Base-by-base conservation (phyloP, 192 early-diverging fungal species). In the Umbelopsis ramanniana region DNA sequence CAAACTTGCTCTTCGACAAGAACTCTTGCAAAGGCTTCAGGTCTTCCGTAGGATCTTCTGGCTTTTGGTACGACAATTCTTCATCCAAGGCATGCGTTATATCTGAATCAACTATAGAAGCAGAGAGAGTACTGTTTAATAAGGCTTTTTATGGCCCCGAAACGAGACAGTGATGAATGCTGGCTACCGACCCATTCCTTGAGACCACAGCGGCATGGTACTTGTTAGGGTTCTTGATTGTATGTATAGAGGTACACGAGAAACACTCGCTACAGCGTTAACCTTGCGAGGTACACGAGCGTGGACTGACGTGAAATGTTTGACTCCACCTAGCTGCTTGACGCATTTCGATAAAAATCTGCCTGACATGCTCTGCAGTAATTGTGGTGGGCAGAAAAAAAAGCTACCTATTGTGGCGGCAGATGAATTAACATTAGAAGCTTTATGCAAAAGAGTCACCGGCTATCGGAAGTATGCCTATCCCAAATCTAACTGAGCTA, bases 31-130 rank as follows among this genome's bases (percentile, higher is more conserved):
- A 37, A 1, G 57, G 33, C 17, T 6, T 29, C 19, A 37, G 15
- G 11, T 37, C 33, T 6, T 38, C 33, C 6, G 10, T 12, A 38
- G 33, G 33, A 4, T 35, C 57, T 63, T 63, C 57, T 6, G 33
- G 29, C 5, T 19, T 63, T 12, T 63, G 57, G 33, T 63, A 63
- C 2, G 57, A 63, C 33, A 63, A n/a, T 33, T 63, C 57, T 37
- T 63, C 57, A 17, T 63, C 57, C 33, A 63, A n/a, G 5, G 57
- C 57, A 63, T 63, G 57, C 12, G 57, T 63, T 19, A 63, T 63
- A 17, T 63, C 57, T 14, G 57, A 1, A 35, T 63, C 57, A 19
- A 37, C 57, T 63, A 33, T 54, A 54, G 5, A 6, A 19, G 8
- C 10, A 14, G 26, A 19, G 5, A n/a, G 57, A 15, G 17, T 29